Percentiles rank a stretch among this genome's conserved stretches.
phyloP scores from a whole-genome alignment of 2,329 filamentous ascomycete species.

The Sclerotinia borealis region DNA sequence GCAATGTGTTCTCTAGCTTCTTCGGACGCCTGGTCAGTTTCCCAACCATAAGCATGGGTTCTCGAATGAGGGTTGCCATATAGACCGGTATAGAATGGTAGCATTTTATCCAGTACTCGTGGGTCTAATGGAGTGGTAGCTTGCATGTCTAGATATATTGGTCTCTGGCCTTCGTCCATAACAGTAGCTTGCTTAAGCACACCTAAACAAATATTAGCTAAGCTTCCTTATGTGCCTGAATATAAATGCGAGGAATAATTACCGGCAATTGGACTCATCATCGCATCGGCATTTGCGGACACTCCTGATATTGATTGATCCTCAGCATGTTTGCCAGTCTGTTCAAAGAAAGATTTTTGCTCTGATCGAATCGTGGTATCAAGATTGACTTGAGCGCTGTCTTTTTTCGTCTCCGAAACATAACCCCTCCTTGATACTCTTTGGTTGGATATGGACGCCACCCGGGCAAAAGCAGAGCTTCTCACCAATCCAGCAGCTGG shows the following conservation, averaged over 20 bases:
- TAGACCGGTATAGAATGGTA: constrained; percentile 86
- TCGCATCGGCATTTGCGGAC: constrained; percentile 41
- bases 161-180: constrained; percentile 86
- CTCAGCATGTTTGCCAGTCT: constrained; percentile 31
- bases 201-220: constrained; percentile 38
- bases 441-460: constrained; percentile 22
- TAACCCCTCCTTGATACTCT: constrained; percentile 52
- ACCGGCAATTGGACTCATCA: constrained; percentile 76
- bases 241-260: constrained; percentile 22
- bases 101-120: constrained; percentile 91
- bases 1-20: constrained; percentile 79
- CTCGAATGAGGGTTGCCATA: constrained; percentile 97
- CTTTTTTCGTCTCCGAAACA: constrained; percentile 76
- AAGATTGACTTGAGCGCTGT: constrained; percentile 72
- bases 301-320: constrained; percentile 26
- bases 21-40: constrained; percentile 91
- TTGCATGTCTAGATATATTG: constrained; percentile 98
- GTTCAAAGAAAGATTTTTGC: constrained; percentile 69
- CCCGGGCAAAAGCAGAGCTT: constrained; percentile 20
- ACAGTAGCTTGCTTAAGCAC: constrained; percentile 87
- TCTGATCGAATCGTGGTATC: constrained; percentile 83
- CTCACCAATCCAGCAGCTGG: constrained; percentile 25
- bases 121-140: constrained; percentile 94
- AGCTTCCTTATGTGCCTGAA: constrained; percentile 15
- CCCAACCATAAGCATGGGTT: constrained; percentile 98